Evolutionary conservation across 116 monocot genomes (phyloP).

Genomic region (Posidonia oceanica): DNA sequence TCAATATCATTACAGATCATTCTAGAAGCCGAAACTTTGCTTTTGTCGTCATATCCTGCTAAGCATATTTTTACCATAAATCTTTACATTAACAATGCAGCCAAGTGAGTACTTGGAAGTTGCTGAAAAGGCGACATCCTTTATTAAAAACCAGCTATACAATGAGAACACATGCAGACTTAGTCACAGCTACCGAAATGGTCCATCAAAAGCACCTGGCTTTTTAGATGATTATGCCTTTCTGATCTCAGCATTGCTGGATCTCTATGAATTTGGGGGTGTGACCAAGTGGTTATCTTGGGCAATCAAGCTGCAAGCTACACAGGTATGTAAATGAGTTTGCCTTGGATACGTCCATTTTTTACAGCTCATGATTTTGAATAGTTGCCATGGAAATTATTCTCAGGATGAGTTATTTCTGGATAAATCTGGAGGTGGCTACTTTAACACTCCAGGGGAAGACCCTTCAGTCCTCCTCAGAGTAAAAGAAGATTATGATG

Average conservation of each 20-base stretch:
- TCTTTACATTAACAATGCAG: constrained; percentile 17
- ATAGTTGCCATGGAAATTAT: not conserved
- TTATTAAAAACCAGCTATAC: constrained; percentile 61
- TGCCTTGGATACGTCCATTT: not conserved
- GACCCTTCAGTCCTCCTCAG: constrained; percentile 79
- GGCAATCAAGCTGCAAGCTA: constrained; percentile 75
- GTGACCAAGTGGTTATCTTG: constrained; percentile 55
- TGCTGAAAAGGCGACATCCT: constrained; percentile 68
- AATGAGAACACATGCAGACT: constrained; percentile 41
- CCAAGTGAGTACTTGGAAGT: constrained; percentile 59
- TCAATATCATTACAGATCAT: no score
- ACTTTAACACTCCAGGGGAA: constrained; percentile 84
- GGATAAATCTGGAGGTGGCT: constrained; percentile 75
- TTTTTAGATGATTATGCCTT: constrained; percentile 96
- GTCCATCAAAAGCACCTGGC: constrained; percentile 90
- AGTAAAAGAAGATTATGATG: constrained; percentile 93
- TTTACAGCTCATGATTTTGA: not conserved
- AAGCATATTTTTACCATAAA: not conserved
- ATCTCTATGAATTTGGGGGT: constrained; percentile 84
- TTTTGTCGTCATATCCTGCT: not conserved
- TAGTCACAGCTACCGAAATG: constrained; percentile 73
- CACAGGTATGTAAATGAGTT: constrained; percentile 45
- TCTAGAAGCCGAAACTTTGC: not conserved
- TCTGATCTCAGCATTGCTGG: constrained; percentile 68
- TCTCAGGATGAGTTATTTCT: constrained; percentile 84